Evolutionary conservation across 768 basidiomycete genomes (phyloP), one percentile per base, ranked within the genome.

Genomic region (Baorangia bicolor): DNA sequence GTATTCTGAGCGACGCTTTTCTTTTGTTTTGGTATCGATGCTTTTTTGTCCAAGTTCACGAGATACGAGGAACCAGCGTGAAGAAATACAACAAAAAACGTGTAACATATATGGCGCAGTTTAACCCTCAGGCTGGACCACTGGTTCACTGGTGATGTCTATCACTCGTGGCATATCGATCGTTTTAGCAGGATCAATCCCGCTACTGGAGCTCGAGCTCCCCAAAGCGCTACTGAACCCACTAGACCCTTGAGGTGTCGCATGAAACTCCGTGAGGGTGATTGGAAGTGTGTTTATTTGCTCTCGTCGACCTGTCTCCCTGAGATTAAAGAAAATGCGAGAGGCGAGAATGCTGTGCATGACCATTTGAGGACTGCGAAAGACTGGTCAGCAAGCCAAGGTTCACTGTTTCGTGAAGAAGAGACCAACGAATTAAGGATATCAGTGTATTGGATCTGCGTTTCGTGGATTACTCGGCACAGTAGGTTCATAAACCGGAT

Each of bases 251-350:
- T 41, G 59, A 23, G 43, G 14, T 5, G 12, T 1, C 7, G 52
- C 62, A 57, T 18, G 52, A 33, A 63, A 60, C 9, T 60, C 62
- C 3, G 62, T 21, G 4, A 56, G 55, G n/a, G 45, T 23, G 6
- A 41, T 27, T 3, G 40, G 44, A 14, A 30, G n/a, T 8, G 48
- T 23, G 6, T 5, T 27, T 10, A 4, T 2, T 44, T 57, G 33
- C 41, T 56, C 56, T 51, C 13, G 41, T 43, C 23, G 62, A 16
- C n/a, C 31, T 9, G 64, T 63, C 46, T 65, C 58, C 45, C 53
- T 59, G 33, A 65, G 64, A 46, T 65, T 63, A 27, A 65, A 65
- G 42, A 65, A 64, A 33, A 65, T 57, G 3, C 64, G 64, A n/a
- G 64, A 66, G 6, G 64, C 54, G 49, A 66, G 64, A 30, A 66